These are phyloP conservation scores for Paramecium pentaurelia DNA, from an alignment of 73 alveolate genomes.

Conservation along the genomic window DNA sequence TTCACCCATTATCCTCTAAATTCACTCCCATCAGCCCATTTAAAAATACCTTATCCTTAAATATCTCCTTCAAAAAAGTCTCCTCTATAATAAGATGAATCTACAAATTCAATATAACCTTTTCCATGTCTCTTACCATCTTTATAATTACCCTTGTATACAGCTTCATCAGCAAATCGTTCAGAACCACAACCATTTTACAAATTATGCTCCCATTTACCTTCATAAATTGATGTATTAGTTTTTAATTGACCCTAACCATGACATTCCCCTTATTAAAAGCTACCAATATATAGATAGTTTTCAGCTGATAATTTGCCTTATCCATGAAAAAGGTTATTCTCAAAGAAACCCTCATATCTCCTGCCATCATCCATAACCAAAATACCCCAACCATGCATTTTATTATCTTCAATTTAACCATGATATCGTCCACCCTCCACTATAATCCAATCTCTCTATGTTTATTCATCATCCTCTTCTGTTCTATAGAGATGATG, in stretches of 20 bases:
- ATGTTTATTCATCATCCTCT: conserved; percentile 5
- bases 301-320: background rate
- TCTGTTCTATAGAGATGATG: background rate
- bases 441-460: background rate
- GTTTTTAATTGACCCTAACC: conserved; percentile 37
- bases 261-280: conserved; percentile 49
- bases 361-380: conserved; percentile 50
- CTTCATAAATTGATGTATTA: background rate
- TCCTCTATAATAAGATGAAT: conserved; percentile 40
- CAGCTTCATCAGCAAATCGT: conserved; percentile 27
- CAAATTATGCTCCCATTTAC: conserved; percentile 35
- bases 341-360: conserved; percentile 21
- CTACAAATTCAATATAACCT: conserved; percentile 15
- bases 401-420: background rate
- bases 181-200: conserved; percentile 40
- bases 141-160: background rate
- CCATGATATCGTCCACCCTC: conserved; percentile 50
- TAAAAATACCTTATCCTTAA: conserved; percentile 27
- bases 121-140: conserved; percentile 39
- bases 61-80: conserved; percentile 15
- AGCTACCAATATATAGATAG: background rate
- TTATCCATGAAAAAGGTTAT: conserved; percentile 9
- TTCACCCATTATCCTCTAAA: conserved; percentile 33
- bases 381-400: conserved; percentile 33
- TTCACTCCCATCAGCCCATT: conserved; percentile 48